Evolutionary conservation across 2,329 filamentous ascomycete genomes (phyloP), one percentile per base, ranked within the genome.

Genomic region (Apiospora sp.): DNA sequence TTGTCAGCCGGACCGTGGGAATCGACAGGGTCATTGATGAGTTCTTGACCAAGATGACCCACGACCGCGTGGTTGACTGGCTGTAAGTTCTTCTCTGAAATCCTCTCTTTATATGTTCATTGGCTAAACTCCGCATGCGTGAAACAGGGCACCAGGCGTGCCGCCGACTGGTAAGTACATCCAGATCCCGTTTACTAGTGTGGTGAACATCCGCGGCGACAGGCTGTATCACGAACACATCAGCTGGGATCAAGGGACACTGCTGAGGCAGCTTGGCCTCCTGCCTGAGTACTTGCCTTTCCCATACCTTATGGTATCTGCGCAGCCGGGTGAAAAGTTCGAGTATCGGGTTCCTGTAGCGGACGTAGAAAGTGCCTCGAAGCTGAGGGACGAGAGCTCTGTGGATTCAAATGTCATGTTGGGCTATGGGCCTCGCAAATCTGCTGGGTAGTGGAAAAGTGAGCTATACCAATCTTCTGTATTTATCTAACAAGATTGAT

Each of bases 11-110:
- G 0, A 94, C 92, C 0, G 84, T 94, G 0, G 93, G 93, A 0
- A 87, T 92, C 0, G 92, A 95, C 77, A 87, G 93, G 0, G 87
- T 95, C 0, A 87, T 94, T 2, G 92, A 94, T 74, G 92, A 94
- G 78, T 93, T 94, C 74, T 84, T 93, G 24, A 90, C 89, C 78
- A 87, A 85, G 30, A 88, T 92, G 70, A 93, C 91, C 0, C 92
- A 94, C 75, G 85, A 89, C 72, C 85, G 82, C 22, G 83, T 86
- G n/a, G 83, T 93, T 1, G 91, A 93, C 78, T 94, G 91, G 92
- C 83, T 94, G 91, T 93, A 81, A 81, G 89, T 84, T 14, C 5
- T 5, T 7, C 46, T n/a, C n/a, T n/a, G n/a, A n/a, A n/a, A n/a
- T n/a, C n/a, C n/a, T n/a, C n/a, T n/a, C n/a, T n/a, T n/a, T n/a